Conservation (phyloP, 352 stramenopile genomes). For the Globisporangium cederbergense region DNA sequence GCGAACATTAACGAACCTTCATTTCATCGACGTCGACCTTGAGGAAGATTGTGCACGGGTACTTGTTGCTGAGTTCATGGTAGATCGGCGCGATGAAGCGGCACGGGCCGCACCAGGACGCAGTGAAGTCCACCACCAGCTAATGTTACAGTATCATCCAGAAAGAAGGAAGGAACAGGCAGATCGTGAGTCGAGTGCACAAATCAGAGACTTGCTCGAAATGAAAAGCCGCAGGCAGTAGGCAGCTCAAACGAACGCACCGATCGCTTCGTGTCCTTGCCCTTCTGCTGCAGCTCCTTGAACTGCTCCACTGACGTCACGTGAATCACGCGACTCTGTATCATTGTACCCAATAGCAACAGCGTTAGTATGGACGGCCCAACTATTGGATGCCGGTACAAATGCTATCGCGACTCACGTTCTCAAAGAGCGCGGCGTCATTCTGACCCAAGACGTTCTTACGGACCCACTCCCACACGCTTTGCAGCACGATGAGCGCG, state of each 20-base stretch:
- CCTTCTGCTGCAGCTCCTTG: slow-evolving; percentile 67
- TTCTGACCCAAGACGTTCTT: slow-evolving; percentile 56
- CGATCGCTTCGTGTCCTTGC: slow-evolving; percentile 62
- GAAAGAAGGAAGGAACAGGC: background rate
- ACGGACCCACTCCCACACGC: slow-evolving; percentile 67
- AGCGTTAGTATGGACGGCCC: background rate
- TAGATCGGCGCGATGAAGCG: slow-evolving; percentile 83
- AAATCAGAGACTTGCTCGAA: too few relatives aligned
- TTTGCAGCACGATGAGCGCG: slow-evolving; percentile 65
- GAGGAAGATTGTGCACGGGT: slow-evolving; percentile 81
- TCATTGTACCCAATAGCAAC: background rate
- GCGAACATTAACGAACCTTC: slow-evolving; percentile 22
- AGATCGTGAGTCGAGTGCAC: too few relatives aligned
- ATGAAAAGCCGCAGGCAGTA: too few relatives aligned
- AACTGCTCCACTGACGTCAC: slow-evolving; percentile 68
- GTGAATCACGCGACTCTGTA: slow-evolving; percentile 64
- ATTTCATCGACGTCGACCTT: slow-evolving; percentile 90
- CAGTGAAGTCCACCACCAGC: slow-evolving; percentile 86
- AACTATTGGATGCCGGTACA: background rate
- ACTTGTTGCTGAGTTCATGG: slow-evolving; percentile 83
- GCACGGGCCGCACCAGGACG: slow-evolving; percentile 87
- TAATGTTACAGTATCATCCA: slow-evolving; percentile 8
- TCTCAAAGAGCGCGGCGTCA: slow-evolving; percentile 43
- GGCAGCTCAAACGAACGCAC: slow-evolving; percentile 19
- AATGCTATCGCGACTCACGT: slow-evolving; percentile 23